Evolutionary conservation across 371 early-diverging fungal genomes (phyloP), one percentile per base, ranked within the genome.

Genomic region (Actinomortierella ambigua): DNA sequence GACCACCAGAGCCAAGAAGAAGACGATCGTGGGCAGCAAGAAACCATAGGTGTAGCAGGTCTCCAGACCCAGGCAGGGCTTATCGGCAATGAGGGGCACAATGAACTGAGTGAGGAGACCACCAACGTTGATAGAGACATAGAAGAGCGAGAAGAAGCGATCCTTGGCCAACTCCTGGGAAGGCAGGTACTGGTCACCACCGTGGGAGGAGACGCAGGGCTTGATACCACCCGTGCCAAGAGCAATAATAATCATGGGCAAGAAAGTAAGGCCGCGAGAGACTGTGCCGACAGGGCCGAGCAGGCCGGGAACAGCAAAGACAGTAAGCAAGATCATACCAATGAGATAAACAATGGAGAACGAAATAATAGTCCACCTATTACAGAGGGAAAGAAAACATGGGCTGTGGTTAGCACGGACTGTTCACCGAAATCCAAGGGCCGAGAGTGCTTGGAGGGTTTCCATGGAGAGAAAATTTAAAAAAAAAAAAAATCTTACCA

Each of bases 201-300:
- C 88, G 51, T 84, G 82, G 48, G 85, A 69, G 27, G 78, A 65
- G 42, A 87, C 78, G 50, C 79, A 75, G 50, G 84, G 84, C 68
- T 85, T 87, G 49, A 87, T 82, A 61, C 83, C 82, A 47, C 90
- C 91, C 59, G 90, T 84, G 58, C 88, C 88, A 41, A 88, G 50
- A 55, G 80, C 78, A 46, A 83, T 76, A 51, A 81, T 61, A 55
- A 77, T 50, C 50, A 83, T 68, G 52, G 78, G 68, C 34, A 69
- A 23, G 61, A 76, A 59, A 47, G 69, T 59, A 28, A 53, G 39
- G 26, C 56, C 50, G 14, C 29, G 11, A 26, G 75, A 59, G 56
- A 68, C 60, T 5, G 54, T 40, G 0, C 63, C 70, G 52, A 55
- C 14, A 17, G 59, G 43, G 26, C 67, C 68, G 49, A 75, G 29